Percentiles rank a stretch among this genome's conserved stretches.
Evolutionary conservation across 2,329 filamentous ascomycete species (phyloP).

Genomic region (Colletotrichum siamense): DNA sequence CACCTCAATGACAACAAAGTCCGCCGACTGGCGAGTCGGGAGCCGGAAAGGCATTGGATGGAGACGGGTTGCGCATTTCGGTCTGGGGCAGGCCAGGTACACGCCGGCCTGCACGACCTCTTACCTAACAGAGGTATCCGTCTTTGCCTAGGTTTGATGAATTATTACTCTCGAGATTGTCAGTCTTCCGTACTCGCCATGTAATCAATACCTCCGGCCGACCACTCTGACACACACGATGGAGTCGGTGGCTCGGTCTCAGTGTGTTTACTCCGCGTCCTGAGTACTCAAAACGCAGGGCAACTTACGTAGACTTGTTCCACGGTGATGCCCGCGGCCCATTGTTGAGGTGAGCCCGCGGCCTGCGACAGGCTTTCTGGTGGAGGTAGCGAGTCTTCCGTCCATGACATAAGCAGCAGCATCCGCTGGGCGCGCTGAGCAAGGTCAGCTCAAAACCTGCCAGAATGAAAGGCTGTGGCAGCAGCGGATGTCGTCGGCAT

Average conservation of each 20-base stretch:
- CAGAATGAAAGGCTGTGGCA: not conserved
- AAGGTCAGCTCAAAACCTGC: not conserved
- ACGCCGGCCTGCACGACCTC: not conserved
- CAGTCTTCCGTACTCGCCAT: not conserved
- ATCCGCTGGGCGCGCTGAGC: not conserved
- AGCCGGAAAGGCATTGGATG: slow-evolving; percentile 11
- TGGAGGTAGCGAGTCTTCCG: not conserved
- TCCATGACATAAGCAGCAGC: not conserved
- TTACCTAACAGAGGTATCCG: slow-evolving; percentile 12
- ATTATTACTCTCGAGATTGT: not conserved
- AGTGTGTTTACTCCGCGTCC: not conserved
- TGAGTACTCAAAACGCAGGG: not conserved
- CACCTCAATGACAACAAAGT: not conserved
- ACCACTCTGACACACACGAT: not conserved
- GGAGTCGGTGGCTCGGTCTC: not conserved
- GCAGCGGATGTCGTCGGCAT: slow-evolving; percentile 9
- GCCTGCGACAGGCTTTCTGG: not conserved
- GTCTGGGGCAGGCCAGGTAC: slow-evolving; percentile 16
- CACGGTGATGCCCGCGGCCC: slow-evolving; percentile 3
- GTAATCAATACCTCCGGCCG: not conserved
- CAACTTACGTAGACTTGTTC: not conserved
- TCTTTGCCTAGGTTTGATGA: not conserved
- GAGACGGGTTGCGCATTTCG: not conserved
- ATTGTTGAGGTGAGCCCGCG: not conserved
- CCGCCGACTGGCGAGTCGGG: slow-evolving; percentile 9